Percentiles rank a stretch among this genome's conserved stretches.
Evolutionary conservation across 345 rosid species (phyloP).

Genomic region (Noccaea bulbosa): DNA sequence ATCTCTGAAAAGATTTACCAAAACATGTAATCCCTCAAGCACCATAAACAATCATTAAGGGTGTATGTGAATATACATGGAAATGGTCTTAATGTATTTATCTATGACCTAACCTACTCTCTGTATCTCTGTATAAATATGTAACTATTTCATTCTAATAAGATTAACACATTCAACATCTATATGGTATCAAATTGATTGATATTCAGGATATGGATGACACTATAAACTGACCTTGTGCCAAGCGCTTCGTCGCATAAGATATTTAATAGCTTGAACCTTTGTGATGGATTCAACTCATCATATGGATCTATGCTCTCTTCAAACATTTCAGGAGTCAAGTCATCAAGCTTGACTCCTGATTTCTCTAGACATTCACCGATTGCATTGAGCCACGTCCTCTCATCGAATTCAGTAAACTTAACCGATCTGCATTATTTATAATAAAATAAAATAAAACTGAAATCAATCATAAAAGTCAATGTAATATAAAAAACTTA

Average conservation of each 20-base stretch:
- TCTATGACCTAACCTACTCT: too few relatives aligned
- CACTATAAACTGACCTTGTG: conserved; percentile 54
- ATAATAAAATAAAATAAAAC: too few relatives aligned
- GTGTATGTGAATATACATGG: too few relatives aligned
- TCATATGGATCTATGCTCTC: conserved; percentile 53
- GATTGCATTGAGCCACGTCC: conserved; percentile 60
- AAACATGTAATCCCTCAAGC: neutral
- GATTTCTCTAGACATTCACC: conserved; percentile 52
- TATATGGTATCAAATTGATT: neutral
- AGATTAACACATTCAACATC: neutral
- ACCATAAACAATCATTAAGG: neutral
- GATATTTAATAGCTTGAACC: conserved; percentile 63
- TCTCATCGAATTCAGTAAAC: conserved; percentile 50
- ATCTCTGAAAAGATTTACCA: neutral
- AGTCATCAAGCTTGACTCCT: conserved; percentile 39
- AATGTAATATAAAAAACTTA: too few relatives aligned
- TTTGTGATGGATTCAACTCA: conserved; percentile 46
- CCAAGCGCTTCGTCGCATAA: conserved; percentile 71
- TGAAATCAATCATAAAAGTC: too few relatives aligned
- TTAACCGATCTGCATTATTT: conserved; percentile 51
- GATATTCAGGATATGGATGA: neutral
- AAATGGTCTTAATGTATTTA: too few relatives aligned
- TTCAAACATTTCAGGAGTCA: conserved; percentile 47
- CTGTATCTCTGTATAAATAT: too few relatives aligned
- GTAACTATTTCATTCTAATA: too few relatives aligned